Evolutionary conservation across 805 yeast species (phyloP), one percentile per base, ranked within the genome.

Genomic region (Ogataea nakhonphanomensis): DNA sequence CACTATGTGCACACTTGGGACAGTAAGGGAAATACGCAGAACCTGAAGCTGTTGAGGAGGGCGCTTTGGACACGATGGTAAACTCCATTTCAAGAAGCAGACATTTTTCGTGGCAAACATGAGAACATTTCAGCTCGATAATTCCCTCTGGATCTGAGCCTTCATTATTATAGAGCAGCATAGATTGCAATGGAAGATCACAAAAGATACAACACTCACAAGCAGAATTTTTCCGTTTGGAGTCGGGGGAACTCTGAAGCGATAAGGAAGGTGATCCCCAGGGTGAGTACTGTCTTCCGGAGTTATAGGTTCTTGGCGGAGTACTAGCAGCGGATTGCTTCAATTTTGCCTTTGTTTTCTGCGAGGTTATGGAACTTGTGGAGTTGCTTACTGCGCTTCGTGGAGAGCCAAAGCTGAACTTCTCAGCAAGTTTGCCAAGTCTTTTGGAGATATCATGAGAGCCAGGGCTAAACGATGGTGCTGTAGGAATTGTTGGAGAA

Each of bases 31-130:
- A 53, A 24, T 52, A 45, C 7, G 51, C 45, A 4, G 41, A 10
- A 1, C 41, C 17, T 4, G 36, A 34, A 13, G 35, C 32, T 13
- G 46, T 45, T 4, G 41, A 20, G 7, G 42, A 12, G 4, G 37
- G 27, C 1, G 17, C 25, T 2, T 24, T 33, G 1, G 48, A 12
- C 5, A 43, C 20, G 5, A 39, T 29, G 35, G 45, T 44, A 15
- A 53, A 46, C 30, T 62, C 69, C 52, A 70, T 54, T 15, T 65
- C 65, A 7, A 77, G 54, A 3, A 61, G 43, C 11, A 79, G 64
- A 53, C 88, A 81, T 40, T 78, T 76, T 37, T 76, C 80, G 54
- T 81, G 88, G 28, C 71, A 64, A 31, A 64, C 57, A 53, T 80
- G 84, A 1, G 71, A 74, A 59, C 88, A 81, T 28, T 57, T 57